These are phyloP conservation scores for Tieghemiomyces parasiticus DNA, from an alignment of 192 early-diverging fungal genomes.

Conservation along the genomic window DNA sequence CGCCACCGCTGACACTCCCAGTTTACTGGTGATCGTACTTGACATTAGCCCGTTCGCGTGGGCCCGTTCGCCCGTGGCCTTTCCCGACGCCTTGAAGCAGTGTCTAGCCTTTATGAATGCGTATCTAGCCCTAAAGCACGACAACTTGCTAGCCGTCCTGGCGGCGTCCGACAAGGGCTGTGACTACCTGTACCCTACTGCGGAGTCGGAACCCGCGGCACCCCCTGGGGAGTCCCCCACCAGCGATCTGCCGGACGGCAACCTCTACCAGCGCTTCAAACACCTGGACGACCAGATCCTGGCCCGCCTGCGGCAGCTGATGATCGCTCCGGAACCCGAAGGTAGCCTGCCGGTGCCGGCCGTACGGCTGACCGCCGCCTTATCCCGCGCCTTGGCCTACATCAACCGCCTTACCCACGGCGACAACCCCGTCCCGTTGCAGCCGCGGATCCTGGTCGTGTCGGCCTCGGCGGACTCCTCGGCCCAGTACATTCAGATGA, in stretches of 20 bases:
- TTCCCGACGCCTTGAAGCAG: conserved; percentile 59
- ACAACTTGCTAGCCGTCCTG: conserved; percentile 77
- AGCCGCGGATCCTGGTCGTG: conserved; percentile 69
- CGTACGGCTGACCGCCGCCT: conserved; percentile 11
- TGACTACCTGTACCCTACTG: conserved; percentile 22
- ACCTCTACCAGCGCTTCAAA: conserved; percentile 31
- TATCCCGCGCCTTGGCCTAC: conserved; percentile 30
- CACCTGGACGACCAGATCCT: conserved; percentile 22
- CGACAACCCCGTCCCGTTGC: conserved; percentile 14
- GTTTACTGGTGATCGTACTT: conserved; percentile 65
- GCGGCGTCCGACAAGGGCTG: conserved; percentile 28
- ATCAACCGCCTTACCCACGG: conserved; percentile 17
- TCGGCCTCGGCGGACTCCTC: conserved; percentile 80
- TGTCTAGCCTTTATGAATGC: conserved; percentile 83
- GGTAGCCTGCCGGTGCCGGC: background rate
- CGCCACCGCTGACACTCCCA: conserved; percentile 40
- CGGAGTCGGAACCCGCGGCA: conserved; percentile 1
- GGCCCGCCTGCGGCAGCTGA: conserved; percentile 15
- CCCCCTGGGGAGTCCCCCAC: background rate
- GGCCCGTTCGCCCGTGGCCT: conserved; percentile 37
- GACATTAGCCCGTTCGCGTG: conserved; percentile 72
- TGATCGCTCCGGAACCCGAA: background rate
- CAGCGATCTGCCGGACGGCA: conserved; percentile 10
- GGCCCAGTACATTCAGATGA: conserved; percentile 84
- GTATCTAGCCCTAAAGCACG: conserved; percentile 74